Percentiles rank a stretch among this genome's conserved stretches.
phyloP scores from a whole-genome alignment of 176 grass and related monocot genomes.

The Stipa capillata region DNA sequence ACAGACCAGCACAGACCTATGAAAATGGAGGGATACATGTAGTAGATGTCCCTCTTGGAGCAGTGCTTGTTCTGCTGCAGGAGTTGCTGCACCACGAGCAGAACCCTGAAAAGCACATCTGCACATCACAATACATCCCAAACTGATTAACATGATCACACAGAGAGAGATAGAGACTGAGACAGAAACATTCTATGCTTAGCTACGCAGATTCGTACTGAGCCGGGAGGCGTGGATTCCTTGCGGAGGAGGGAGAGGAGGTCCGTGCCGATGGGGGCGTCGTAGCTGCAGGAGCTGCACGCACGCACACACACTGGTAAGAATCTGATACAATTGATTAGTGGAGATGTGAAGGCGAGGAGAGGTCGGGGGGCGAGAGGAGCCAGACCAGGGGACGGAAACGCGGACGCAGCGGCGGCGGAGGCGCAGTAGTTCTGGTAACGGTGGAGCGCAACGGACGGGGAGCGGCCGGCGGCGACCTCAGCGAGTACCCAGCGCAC shows the following conservation, averaged over 20 bases:
- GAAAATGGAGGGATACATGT: constrained; percentile 85
- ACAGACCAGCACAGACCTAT: constrained; percentile 27
- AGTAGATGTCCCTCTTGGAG: constrained; percentile 92
- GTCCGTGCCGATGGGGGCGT: constrained; percentile 52
- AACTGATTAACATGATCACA: not conserved
- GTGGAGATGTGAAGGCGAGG: not conserved
- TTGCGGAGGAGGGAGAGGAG: constrained; percentile 61
- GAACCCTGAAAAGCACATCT: constrained; percentile 74
- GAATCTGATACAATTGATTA: not conserved
- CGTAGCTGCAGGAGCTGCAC: constrained; percentile 68
- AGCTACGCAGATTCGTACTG: constrained; percentile 31
- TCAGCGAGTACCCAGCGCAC: constrained; percentile 48
- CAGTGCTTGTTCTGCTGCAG: constrained; percentile 85
- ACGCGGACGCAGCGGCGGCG: constrained; percentile 19
- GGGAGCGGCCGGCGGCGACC: constrained; percentile 37
- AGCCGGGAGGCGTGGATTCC: constrained; percentile 54
- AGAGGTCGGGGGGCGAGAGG: not conserved
- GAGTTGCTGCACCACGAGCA: constrained; percentile 67
- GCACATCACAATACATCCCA: constrained; percentile 10
- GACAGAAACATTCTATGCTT: not conserved
- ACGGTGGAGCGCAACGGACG: constrained; percentile 55
- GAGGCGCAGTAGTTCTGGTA: constrained; percentile 69
- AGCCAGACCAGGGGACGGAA: constrained; percentile 18
- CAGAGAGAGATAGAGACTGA: not conserved
- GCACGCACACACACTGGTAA: not conserved